Percentiles rank a stretch among this genome's conserved stretches.
Evolutionary conservation across 768 basidiomycete species (phyloP).

Genomic region (Amanita subjunquillea): DNA sequence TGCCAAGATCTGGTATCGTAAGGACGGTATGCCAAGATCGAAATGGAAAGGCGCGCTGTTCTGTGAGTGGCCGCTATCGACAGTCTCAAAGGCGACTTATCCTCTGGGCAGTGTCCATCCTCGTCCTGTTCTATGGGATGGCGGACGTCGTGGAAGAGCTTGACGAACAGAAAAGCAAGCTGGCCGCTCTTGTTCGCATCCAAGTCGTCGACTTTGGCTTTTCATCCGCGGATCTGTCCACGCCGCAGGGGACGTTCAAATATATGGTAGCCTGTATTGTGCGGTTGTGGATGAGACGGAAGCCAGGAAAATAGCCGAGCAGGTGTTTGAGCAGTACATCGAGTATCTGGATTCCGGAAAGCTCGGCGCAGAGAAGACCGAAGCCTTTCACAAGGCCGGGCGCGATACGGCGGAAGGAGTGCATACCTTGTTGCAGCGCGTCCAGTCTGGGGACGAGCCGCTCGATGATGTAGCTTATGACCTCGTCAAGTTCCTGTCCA

Average conservation of each 20-base stretch:
- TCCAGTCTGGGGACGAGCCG: too few species aligned
- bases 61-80: not conserved
- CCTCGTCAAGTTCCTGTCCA: too few species aligned
- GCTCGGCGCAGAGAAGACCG: not conserved
- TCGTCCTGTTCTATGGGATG: not conserved
- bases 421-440: not conserved
- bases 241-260: not conserved
- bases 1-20: slow-evolving; percentile 3
- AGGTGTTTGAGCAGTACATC: not conserved
- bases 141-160: not conserved
- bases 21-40: slow-evolving; percentile 5
- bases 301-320: not conserved
- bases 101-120: not conserved
- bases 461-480: too few species aligned
- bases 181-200: not conserved
- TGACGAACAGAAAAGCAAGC: not conserved
- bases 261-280: not conserved
- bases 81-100: not conserved
- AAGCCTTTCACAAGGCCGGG: not conserved
- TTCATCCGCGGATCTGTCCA: not conserved
- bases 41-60: not conserved
- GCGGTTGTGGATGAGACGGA: not conserved
- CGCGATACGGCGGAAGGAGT: not conserved
- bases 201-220: not conserved
- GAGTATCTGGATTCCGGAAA: not conserved